phyloP scores from a whole-genome alignment of 2,329 filamentous ascomycete genomes.

The Coleophoma eucalyptorum region DNA sequence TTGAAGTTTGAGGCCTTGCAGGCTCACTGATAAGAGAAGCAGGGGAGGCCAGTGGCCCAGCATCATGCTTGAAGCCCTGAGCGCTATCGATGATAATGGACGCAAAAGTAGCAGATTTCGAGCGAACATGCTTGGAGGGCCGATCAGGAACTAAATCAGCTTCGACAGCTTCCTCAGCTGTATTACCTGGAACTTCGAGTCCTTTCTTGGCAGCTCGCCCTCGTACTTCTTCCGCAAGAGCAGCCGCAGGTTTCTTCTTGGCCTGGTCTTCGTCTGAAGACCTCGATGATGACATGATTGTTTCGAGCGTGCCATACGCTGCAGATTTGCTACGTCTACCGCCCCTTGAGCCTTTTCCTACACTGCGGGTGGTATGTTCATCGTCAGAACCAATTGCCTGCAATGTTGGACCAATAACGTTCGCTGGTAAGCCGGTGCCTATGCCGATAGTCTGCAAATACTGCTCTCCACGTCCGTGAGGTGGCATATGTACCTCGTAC shows the following conservation, averaged over 20 bases:
- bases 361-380: constrained; percentile 33
- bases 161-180: constrained; percentile 7
- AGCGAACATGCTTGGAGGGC: constrained; percentile 22
- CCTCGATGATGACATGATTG: constrained; percentile 63
- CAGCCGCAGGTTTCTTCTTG: constrained; percentile 52
- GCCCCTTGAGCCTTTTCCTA: constrained; percentile 17
- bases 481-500: constrained; percentile 61
- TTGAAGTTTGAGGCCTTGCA: constrained; percentile 53
- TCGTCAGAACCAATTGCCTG: constrained; percentile 56
- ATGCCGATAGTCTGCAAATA: constrained; percentile 32
- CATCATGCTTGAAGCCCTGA: constrained; percentile 26
- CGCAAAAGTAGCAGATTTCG: constrained; percentile 40
- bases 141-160: constrained; percentile 10
- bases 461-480: constrained; percentile 53
- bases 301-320: constrained; percentile 61
- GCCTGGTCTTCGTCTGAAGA: constrained; percentile 59
- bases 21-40: constrained; percentile 49
- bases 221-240: constrained; percentile 50
- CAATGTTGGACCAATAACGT: constrained; percentile 45
- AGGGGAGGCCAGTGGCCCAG: constrained; percentile 30
- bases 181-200: constrained; percentile 3
- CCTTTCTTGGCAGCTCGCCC: constrained; percentile 40
- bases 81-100: constrained; percentile 37
- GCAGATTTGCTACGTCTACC: constrained; percentile 22
- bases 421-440: constrained; percentile 18